Conservation (phyloP, 1,284 basidiomycete species). For the Porogramme epimiltina region DNA sequence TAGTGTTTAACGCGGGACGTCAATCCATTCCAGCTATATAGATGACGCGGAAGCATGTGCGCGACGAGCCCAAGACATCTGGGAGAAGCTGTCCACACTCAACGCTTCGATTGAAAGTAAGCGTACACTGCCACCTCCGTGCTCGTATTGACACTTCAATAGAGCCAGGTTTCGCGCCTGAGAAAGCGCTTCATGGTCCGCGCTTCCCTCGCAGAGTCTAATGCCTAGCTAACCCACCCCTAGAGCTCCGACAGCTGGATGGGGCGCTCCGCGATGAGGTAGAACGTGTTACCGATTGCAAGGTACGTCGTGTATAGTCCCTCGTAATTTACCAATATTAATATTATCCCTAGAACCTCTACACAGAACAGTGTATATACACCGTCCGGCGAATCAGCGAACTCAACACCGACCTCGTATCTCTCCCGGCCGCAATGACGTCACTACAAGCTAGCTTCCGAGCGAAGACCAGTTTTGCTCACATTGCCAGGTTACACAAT, state of each 20-base stretch:
- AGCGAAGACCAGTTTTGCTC: slow-evolving; percentile 83
- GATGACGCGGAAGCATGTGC: slow-evolving; percentile 60
- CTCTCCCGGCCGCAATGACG: slow-evolving; percentile 63
- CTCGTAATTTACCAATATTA: not conserved
- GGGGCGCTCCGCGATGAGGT: slow-evolving; percentile 60
- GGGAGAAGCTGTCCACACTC: slow-evolving; percentile 57
- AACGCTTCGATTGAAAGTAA: slow-evolving; percentile 56
- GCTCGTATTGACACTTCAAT: not conserved
- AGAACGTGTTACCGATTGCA: slow-evolving; percentile 54
- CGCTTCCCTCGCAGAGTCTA: not conserved
- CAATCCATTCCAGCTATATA: slow-evolving; percentile 43
- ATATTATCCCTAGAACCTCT: slow-evolving; percentile 59
- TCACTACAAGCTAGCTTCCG: slow-evolving; percentile 71
- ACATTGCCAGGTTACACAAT: slow-evolving; percentile 86
- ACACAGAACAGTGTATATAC: slow-evolving; percentile 70
- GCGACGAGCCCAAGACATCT: slow-evolving; percentile 56
- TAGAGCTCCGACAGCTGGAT: slow-evolving; percentile 70
- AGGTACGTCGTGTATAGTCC: slow-evolving; percentile 44
- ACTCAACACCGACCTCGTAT: slow-evolving; percentile 76
- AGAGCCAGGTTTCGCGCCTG: slow-evolving; percentile 54
- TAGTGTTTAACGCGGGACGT: not conserved
- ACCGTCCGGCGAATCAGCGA: slow-evolving; percentile 71
- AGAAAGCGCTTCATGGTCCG: slow-evolving; percentile 57
- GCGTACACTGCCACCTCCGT: slow-evolving; percentile 2
- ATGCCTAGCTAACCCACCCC: not conserved